Base-by-base conservation (phyloP, 352 stramenopile genomes). In the Phytopythium vexans region DNA sequence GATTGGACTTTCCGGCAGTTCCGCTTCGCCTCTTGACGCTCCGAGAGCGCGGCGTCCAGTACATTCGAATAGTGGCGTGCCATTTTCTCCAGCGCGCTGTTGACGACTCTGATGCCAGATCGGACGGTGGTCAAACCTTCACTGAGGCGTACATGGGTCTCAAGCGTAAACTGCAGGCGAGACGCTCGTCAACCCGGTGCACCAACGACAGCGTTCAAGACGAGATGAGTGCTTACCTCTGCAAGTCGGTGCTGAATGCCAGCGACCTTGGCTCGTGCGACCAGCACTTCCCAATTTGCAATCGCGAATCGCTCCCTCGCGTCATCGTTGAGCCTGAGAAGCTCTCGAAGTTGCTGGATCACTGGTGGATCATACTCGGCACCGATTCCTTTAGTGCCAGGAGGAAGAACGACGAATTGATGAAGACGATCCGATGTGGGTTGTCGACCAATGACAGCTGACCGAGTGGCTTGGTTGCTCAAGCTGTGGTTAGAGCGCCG, bases 261-360 rank as follows among this genome's bases (percentile, higher is more conserved):
- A 64, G 6, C 7, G 58, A 55, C 35, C 21, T 4, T 51, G 45
- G 33, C 45, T 51, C n/a, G 45, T n/a, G 10, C 4, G n/a, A 87
- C 38, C 39, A 89, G 57, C 15, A 82, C 58, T 32, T 66, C 43
- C 78, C 78, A 89, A 8, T 76, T 77, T 14, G 50, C 54, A 6
- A 72, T 6, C 0, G 60, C 57, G 2, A 84, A 35, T 0, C 14
- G 12, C 21, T 71, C 37, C 21, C 72, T 72, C 4, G 66, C 54
- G 16, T 11, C 55, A 5, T 51, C n/a, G n/a, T 61, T 74, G 31
- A 73, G 43, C 14, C 73, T 70, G 14, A 86, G 62, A 16, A 89
- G 53, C 8, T 56, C 49, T n/a, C 67, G 67, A 7, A 89, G 57
- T 31, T 86, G 72, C 0, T 47, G 41, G 41, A 89, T 76, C n/a